Evolutionary conservation across 441 rosid genomes (phyloP), one percentile per base, ranked within the genome.

Genomic region (Manihot esculenta): DNA sequence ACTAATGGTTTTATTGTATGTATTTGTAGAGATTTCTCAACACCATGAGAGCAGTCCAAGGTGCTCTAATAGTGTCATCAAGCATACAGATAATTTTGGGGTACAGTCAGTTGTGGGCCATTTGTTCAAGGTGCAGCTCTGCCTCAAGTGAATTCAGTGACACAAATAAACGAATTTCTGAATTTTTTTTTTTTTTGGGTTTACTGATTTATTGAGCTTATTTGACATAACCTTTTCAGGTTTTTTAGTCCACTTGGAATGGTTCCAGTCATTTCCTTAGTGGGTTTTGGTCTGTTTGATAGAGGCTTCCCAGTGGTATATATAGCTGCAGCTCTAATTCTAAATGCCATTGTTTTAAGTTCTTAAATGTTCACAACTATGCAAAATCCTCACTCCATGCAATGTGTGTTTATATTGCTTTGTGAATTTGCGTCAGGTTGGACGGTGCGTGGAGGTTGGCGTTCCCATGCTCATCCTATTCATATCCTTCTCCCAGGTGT

Each of bases 1-100:
- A 61, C 44, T 69, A 48, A 74, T 64, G 49, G 38, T 64, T 65
- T 38, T 30, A 27, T 49, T 11, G 18, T 41, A 30, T 63, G 44
- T 23, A 15, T 64, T 45, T 69, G 60, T 69, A 96, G 99, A 91
- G 97, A 76, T 96, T 96, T 79, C 82, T 88, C 42, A 87, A 80
- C 73, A 96, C 99, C 64, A 96, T 93, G 97, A 90, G 96, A 82
- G 99, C 99, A 1, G 97, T 96, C 65, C 99, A 96, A 88, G 99
- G 98, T 58, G 99, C 99, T 56, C 70, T 96, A 30, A 96, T 96
- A 26, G 97, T 96, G 60, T 91, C 98, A 79, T 96, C 99, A 63
- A 93, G 98, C 76, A 80, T 96, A 75, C 98, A 96, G 77, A 96
- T 93, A 77, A 89, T 93, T 68, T 84, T 96, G 57, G 99, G 98